Base-by-base conservation (phyloP, 805 yeast genomes). In the Candida mattraensis region DNA sequence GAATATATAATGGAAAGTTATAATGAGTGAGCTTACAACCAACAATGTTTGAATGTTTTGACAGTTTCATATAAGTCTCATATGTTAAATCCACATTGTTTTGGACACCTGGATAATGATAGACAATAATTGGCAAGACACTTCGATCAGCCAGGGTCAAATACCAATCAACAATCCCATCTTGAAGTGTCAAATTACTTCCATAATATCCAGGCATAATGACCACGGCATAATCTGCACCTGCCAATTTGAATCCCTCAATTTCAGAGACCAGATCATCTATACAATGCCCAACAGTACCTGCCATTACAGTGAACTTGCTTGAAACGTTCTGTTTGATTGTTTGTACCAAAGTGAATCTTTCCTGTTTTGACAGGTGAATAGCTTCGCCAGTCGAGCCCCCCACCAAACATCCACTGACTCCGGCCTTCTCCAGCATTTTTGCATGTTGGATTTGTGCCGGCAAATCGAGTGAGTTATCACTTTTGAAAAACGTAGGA, bases 311-410 rank as follows among this genome's bases (percentile, higher is more conserved):
- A 8, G 66, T 58, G 55, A 64, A 67, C n/a, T 38, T 27, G 5
- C 23, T 25, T 13, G 66, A 60, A 10, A 74, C 61, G 4, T 57
- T 66, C 2, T 57, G 59, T 30, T 61, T 67, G 33, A 71, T 37
- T 11, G 54, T 46, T 14, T 51, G 44, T 25, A 67, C 56, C 5
- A 63, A 38, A 8, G 50, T 30, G 9, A 53, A 53, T 46, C 80
- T 63, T 54, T 74, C 80, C 24, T 54, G 47, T 29, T 64, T 57
- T 10, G 76, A 63, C 47, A 72, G 53, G 44, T 71, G 75, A 23
- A 72, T 69, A 37, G 70, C 67, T 50, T 74, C 80, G 23, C 80
- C 80, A n/a, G 78, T 74, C 13, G 78, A 72, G 4, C 80, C 80
- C 40, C 70, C 60, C 9, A 72, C 53, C 13, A 72, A 69, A 4